Conservation (phyloP, 495 filamentous ascomycete genomes). For the Achaetomiella virescens region DNA sequence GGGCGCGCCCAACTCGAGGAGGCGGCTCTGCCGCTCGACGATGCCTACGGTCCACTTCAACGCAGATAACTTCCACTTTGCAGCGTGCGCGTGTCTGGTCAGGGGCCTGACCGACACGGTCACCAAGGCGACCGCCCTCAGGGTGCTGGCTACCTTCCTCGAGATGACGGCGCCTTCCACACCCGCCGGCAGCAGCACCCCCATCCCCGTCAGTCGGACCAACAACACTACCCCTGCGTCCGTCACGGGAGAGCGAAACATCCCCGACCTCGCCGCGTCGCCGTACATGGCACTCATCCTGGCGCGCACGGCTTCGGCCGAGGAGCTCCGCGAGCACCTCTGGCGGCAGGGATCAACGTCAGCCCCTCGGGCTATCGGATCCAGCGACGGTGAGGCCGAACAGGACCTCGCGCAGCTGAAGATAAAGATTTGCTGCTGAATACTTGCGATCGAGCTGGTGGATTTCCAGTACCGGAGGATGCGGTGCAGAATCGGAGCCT, state of each 20-base stretch:
- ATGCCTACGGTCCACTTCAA: slow-evolving; percentile 59
- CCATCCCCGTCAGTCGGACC: not conserved
- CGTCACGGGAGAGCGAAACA: slow-evolving; percentile 10
- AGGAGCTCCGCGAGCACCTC: slow-evolving; percentile 46
- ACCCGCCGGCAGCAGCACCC: not conserved
- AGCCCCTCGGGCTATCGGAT: slow-evolving; percentile 30
- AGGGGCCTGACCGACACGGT: slow-evolving; percentile 54
- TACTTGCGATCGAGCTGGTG: slow-evolving; percentile 48
- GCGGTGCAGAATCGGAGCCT: slow-evolving; percentile 47
- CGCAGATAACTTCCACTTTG: slow-evolving; percentile 57
- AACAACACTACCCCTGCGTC: not conserved
- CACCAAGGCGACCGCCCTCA: slow-evolving; percentile 49
- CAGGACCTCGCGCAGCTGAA: slow-evolving; percentile 40
- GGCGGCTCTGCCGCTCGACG: slow-evolving; percentile 51
- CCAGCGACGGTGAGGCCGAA: slow-evolving; percentile 22
- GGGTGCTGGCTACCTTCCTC: slow-evolving; percentile 53
- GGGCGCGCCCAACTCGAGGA: slow-evolving; percentile 52
- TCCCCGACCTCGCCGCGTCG: slow-evolving; percentile 34
- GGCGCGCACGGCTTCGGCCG: slow-evolving; percentile 38
- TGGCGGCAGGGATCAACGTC: slow-evolving; percentile 46
- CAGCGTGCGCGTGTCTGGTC: slow-evolving; percentile 53
- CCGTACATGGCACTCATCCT: slow-evolving; percentile 49
- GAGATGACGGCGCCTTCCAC: slow-evolving; percentile 46
- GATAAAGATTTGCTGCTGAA: slow-evolving; percentile 53
- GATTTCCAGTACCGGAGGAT: slow-evolving; percentile 54